Evolutionary conservation across 371 early-diverging fungal genomes (phyloP).

Genomic region (Mucor piriformis): DNA sequence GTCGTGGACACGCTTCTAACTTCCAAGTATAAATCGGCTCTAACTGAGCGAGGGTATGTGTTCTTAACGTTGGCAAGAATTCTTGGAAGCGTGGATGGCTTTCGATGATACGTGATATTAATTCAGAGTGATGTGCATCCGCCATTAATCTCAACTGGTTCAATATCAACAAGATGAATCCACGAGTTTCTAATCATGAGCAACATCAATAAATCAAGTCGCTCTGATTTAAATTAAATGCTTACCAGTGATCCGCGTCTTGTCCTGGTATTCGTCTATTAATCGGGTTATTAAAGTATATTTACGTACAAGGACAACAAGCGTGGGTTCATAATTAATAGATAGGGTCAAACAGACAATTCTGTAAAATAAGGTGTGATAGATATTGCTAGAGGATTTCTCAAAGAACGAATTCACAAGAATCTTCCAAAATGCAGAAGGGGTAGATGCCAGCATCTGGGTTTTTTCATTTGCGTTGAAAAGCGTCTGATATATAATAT

Average conservation of each 20-base stretch:
- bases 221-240: no score
- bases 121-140: conserved; percentile 29
- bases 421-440: conserved; percentile 42
- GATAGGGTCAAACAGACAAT: conserved; percentile 32
- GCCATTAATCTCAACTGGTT: conserved; percentile 44
- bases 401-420: conserved; percentile 49
- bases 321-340: conserved; percentile 31
- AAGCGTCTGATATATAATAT: conserved; percentile 36
- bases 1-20: conserved; percentile 42
- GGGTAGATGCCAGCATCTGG: conserved; percentile 34
- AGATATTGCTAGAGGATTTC: conserved; percentile 42
- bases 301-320: conserved; percentile 29
- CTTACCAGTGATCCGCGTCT: conserved; percentile 30
- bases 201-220: no score
- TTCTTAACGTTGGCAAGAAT: conserved; percentile 41
- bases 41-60: conserved; percentile 42
- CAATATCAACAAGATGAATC: conserved; percentile 42
- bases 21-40: conserved; percentile 40
- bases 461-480: conserved; percentile 32
- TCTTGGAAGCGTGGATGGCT: conserved; percentile 30
- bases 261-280: conserved; percentile 39
- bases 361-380: conserved; percentile 47
- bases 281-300: conserved; percentile 35
- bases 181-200: conserved; percentile 34
- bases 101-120: conserved; percentile 28